Conservation (phyloP, 2,329 filamentous ascomycete species). For the Stemphylium vesicarium region DNA sequence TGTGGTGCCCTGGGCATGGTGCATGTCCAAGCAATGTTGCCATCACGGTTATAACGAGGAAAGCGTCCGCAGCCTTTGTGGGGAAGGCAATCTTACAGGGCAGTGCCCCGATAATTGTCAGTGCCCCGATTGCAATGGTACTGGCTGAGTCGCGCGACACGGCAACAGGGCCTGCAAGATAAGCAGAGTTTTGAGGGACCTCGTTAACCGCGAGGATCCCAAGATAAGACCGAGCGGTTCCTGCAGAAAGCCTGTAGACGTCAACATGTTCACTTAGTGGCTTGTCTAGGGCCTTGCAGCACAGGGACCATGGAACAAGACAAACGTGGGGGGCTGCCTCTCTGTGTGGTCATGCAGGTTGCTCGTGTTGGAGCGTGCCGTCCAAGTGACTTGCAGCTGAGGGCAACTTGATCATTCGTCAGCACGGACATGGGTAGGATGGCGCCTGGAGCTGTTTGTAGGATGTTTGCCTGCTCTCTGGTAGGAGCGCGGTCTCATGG, state of each 20-base stretch:
- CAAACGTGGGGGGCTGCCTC: conserved; percentile 39
- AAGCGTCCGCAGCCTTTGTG: conserved; percentile 32
- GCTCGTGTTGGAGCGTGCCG: conserved; percentile 16
- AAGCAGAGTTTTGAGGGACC: conserved; percentile 10
- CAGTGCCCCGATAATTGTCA: conserved; percentile 13
- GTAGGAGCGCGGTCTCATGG: conserved; percentile 17
- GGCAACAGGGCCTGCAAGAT: conserved; percentile 5
- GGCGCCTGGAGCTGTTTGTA: conserved; percentile 19
- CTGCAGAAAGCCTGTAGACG: conserved; percentile 21
- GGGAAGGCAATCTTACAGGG: conserved; percentile 22
- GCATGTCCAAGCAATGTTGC: conserved; percentile 27
- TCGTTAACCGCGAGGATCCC: conserved; percentile 15
- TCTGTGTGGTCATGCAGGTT: conserved; percentile 15
- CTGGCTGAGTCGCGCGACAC: conserved; percentile 18
- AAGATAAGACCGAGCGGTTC: conserved; percentile 30
- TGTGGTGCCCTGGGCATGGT: conserved; percentile 19
- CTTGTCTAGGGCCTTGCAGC: conserved; percentile 13
- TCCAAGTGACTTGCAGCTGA: conserved; percentile 39
- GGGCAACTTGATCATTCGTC: conserved; percentile 13
- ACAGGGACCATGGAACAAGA: conserved; percentile 28
- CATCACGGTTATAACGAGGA: conserved; percentile 27
- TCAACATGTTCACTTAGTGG: conserved; percentile 11
- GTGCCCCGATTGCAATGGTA: conserved; percentile 11
- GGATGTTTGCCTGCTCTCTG: conserved; percentile 20
- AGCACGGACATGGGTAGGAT: conserved; percentile 2